These are phyloP conservation scores for Penstemon barbatus DNA, from an alignment of 257 asterid genomes.

Conservation along the genomic window DNA sequence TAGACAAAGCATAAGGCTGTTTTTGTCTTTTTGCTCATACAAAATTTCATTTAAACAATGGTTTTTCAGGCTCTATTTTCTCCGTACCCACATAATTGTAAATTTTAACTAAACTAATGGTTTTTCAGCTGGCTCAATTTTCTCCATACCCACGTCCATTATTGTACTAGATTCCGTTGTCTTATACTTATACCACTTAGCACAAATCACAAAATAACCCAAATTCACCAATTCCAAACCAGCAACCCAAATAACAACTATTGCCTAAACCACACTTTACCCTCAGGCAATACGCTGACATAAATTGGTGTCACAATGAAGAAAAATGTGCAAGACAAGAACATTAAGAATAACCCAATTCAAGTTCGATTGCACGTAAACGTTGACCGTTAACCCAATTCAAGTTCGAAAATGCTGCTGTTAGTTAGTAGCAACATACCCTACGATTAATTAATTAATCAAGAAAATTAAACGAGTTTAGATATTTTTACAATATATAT, in stretches of 20 bases:
- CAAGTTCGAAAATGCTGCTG: slow-evolving; percentile 47
- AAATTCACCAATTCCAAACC: slow-evolving; percentile 42
- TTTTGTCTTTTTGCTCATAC: too few relatives aligned
- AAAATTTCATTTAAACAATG: slow-evolving; percentile 15
- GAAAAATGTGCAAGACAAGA: slow-evolving; percentile 43
- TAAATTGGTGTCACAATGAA: too few relatives aligned
- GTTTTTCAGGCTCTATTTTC: slow-evolving; percentile 30
- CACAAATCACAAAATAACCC: slow-evolving; percentile 40
- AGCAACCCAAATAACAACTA: slow-evolving; percentile 43
- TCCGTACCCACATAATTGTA: slow-evolving; percentile 33
- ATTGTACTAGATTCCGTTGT: background rate
- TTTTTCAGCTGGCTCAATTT: slow-evolving; percentile 32
- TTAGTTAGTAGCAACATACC: slow-evolving; percentile 56
- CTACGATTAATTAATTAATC: slow-evolving; percentile 10
- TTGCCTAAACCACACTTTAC: slow-evolving; percentile 42
- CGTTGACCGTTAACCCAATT: slow-evolving; percentile 46
- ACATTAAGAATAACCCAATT: slow-evolving; percentile 49
- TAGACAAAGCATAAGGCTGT: too few relatives aligned
- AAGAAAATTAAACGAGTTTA: too few relatives aligned
- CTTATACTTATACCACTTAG: slow-evolving; percentile 46
- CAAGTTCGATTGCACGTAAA: slow-evolving; percentile 44
- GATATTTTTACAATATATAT: too few relatives aligned
- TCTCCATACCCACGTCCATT: slow-evolving; percentile 40
- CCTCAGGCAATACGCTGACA: slow-evolving; percentile 40
- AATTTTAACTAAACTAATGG: slow-evolving; percentile 25